Conservation (phyloP, 208 protist genomes). For the Leishmania gerbilli region DNA sequence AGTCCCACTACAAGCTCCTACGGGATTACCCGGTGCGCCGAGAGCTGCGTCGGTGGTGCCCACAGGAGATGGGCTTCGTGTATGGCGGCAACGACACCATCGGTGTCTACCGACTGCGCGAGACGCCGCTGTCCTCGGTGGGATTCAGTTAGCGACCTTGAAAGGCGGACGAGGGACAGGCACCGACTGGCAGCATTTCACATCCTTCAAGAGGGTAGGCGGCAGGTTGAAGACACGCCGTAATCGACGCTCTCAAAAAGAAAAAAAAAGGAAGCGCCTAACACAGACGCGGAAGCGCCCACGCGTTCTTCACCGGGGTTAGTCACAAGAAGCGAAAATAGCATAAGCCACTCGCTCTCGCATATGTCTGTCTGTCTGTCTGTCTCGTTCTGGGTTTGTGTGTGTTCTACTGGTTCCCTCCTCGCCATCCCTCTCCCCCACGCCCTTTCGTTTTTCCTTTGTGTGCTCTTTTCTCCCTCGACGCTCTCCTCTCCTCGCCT, state of each 20-base stretch:
- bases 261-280: not conserved
- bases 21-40: constrained; percentile 81
- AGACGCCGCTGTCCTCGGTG: constrained; percentile 29
- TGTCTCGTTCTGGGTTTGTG: not conserved
- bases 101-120: constrained; percentile 81
- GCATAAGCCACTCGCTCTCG: no score
- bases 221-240: not conserved
- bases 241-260: not conserved
- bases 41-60: constrained; percentile 85
- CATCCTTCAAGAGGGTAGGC: not conserved
- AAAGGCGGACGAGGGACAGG: not conserved
- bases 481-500: not conserved
- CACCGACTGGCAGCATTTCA: not conserved
- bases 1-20: constrained; percentile 83
- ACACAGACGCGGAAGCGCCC: not conserved
- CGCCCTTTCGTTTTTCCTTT: no score
- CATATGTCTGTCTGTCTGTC: not conserved
- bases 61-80: constrained; percentile 88
- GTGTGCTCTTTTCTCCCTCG: not conserved
- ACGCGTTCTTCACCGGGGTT: not conserved
- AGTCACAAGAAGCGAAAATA: not conserved
- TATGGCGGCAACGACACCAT: constrained; percentile 91
- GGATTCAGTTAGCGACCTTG: not conserved
- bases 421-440: not conserved
- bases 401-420: not conserved